Percentiles rank a stretch among this genome's conserved stretches.
These are phyloP conservation scores for Stagonosporopsis tanaceti DNA, from an alignment of 2,329 filamentous ascomycete species.

Conservation along the genomic window DNA sequence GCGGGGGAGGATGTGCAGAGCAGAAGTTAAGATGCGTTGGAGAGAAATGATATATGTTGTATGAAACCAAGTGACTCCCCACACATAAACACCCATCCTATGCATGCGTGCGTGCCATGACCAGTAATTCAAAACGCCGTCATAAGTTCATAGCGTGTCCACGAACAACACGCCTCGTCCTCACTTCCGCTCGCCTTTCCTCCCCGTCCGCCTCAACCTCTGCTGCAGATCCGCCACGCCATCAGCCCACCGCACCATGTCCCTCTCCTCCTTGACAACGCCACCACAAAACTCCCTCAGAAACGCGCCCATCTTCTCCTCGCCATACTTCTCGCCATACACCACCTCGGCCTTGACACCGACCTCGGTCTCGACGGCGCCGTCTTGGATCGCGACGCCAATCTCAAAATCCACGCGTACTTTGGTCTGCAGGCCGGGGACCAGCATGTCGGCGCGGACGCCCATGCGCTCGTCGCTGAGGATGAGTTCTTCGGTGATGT, in stretches of 20 bases:
- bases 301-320: conserved; percentile 77
- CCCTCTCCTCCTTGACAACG: conserved; percentile 33
- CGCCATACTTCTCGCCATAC: conserved; percentile 81
- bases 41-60: no score
- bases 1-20: no score
- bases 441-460: conserved; percentile 68
- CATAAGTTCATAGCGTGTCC: background rate
- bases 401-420: conserved; percentile 70
- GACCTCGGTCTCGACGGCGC: conserved; percentile 63
- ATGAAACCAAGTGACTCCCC: no score
- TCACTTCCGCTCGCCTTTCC: conserved; percentile 52
- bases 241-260: conserved; percentile 53
- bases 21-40: no score
- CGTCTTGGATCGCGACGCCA: conserved; percentile 53
- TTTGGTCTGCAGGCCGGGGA: conserved; percentile 72
- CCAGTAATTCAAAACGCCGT: conserved; percentile 3
- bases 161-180: background rate
- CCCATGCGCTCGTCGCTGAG: conserved; percentile 71
- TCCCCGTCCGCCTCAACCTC: conserved; percentile 55
- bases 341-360: conserved; percentile 68
- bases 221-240: conserved; percentile 54
- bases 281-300: conserved; percentile 62
- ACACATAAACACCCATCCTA: no score
- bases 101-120: no score
- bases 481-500: conserved; percentile 69